Evolutionary conservation across 768 basidiomycete species (phyloP), one percentile per base, ranked within the genome.

Genomic region (Hemileccinum rubropunctum): DNA sequence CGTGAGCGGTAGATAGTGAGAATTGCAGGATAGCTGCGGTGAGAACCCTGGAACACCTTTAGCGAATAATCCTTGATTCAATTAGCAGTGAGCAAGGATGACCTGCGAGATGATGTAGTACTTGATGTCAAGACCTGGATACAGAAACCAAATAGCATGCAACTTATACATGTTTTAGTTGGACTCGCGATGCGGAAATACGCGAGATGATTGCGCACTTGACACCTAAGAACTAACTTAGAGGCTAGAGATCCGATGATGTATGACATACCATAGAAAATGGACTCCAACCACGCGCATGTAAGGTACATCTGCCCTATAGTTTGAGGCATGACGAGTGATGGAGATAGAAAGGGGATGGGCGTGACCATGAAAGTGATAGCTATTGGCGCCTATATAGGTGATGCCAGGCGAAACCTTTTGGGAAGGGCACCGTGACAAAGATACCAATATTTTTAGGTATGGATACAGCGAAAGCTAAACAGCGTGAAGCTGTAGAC

Each of bases 301-400:
- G 40, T 41, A 40, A 59, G 50, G 35, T 52, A 60, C 48, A 60
- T 60, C 23, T 50, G 58, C 17, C 45, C 58, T 34, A 59, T 30
- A 6, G 54, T 42, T 26, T 53, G 50, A 33, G 13, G 11, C 58
- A 60, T 60, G 27, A 2, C 20, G 30, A 20, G 2, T 14, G n/a
- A 15, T 20, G 33, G 41, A 20, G 21, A 41, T 27, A 18, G 27
- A 23, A 28, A 21, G 28, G 44, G 6, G 4, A 20, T 21, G 6
- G 32, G 2, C 20, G 42, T 15, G 18, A 33, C 23, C 23, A 23
- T 15, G 20, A 15, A 27, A 32, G 28, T 1, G 17, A 4, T 10
- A 12, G 6, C 7, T 39, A 13, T 20, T 47, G 26, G 1, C 13
- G n/a, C 17, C 32, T 51, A 41, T 37, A 45, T 45, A 48, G 17